phyloP scores from a whole-genome alignment of 2,329 filamentous ascomycete genomes.

The Colletotrichum brevisporum region DNA sequence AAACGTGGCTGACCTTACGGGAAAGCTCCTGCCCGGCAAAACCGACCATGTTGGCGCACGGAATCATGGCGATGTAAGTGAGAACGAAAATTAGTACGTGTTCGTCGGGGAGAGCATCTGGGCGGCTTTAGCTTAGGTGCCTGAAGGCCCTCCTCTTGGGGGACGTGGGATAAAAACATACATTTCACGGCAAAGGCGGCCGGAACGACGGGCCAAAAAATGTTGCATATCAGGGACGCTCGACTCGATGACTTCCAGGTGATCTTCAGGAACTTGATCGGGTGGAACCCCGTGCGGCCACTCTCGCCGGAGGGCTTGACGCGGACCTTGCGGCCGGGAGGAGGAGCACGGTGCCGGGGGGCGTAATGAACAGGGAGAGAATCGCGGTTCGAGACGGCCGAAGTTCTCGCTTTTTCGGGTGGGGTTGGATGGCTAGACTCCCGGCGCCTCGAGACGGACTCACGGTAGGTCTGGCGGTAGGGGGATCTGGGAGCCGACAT shows the following conservation, averaged over 20 bases:
- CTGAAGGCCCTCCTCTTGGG: no score
- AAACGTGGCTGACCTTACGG: slow-evolving; percentile 81
- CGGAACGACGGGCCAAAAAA: slow-evolving; percentile 83
- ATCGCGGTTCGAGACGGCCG: neutral
- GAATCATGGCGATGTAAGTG: slow-evolving; percentile 84
- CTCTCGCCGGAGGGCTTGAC: slow-evolving; percentile 55
- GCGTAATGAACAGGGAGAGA: slow-evolving; percentile 32
- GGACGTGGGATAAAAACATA: neutral
- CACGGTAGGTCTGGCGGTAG: slow-evolving; percentile 32
- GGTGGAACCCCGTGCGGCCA: slow-evolving; percentile 76
- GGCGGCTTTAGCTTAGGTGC: neutral
- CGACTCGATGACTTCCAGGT: slow-evolving; percentile 74
- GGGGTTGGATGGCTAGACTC: slow-evolving; percentile 23
- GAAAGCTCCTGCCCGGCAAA: slow-evolving; percentile 75
- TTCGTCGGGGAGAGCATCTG: slow-evolving; percentile 53
- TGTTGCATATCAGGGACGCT: slow-evolving; percentile 75
- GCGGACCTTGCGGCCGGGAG: slow-evolving; percentile 64
- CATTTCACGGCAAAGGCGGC: slow-evolving; percentile 76
- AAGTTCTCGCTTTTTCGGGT: slow-evolving; percentile 32
- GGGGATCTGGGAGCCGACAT: slow-evolving; percentile 39
- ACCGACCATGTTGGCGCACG: slow-evolving; percentile 81
- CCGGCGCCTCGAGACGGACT: slow-evolving; percentile 31
- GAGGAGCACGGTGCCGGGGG: slow-evolving; percentile 14
- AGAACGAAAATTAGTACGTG: slow-evolving; percentile 77
- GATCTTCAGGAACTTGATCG: slow-evolving; percentile 73